Evolutionary conservation across 352 stramenopile species (phyloP), one percentile per base, ranked within the genome.

Genomic region (Phytophthora brassicae): DNA sequence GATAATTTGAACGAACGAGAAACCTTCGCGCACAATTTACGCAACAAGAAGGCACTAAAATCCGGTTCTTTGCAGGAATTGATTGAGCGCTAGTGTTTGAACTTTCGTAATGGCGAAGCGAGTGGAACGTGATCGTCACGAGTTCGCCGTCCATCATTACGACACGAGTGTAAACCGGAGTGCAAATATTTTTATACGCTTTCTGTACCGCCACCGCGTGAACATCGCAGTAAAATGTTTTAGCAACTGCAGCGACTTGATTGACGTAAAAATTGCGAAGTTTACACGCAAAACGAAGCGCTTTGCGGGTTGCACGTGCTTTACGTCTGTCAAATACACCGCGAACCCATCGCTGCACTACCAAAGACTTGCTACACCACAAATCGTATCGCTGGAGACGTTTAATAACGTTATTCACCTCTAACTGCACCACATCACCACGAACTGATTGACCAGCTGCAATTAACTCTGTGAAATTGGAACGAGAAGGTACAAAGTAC

Each of bases 361-460:
- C 43, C 8, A 70, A 39, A 1, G 72, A 63, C 29, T 65, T 78
- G 8, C 26, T 47, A n/a, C 75, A 91, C 79, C 84, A 89, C 0
- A 28, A n/a, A 51, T 94, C 79, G 54, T 91, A 92, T 55, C 76
- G 77, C 12, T 84, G 62, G 0, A 92, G 56, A 43, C 74, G 79
- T 33, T 88, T 89, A 4, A 47, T 66, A 6, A 68, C 50, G 51
- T 70, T 87, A 38, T 83, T 87, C 2, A 88, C 70, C 70, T 91
- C 83, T 7, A 94, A 68, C 44, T 88, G 60, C 0, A 94, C 81
- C 4, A 92, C 79, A 31, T 92, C 85, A 11, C 85, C 83, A 47
- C 82, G 84, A 5, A 92, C 65, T 11, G 62, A 42, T 13, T 83
- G 68, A 0, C 76, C 82, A 23, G 87, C 81, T n/a, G 59, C 44